These are phyloP conservation scores for Beauveria medogensis DNA, from an alignment of 2,329 filamentous ascomycete genomes.

Conservation along the genomic window DNA sequence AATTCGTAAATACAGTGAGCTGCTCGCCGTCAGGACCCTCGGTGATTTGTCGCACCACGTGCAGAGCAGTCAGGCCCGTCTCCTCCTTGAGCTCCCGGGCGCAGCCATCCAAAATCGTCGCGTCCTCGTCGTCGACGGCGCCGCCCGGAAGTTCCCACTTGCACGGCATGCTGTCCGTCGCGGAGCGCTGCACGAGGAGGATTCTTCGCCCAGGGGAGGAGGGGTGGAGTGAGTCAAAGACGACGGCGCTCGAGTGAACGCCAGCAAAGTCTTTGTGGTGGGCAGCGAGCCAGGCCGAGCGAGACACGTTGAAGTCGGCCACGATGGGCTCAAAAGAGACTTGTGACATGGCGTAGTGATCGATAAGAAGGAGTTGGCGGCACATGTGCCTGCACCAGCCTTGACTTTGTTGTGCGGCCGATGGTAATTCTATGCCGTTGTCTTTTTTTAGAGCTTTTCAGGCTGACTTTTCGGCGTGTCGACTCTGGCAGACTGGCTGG, in stretches of 20 bases:
- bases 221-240: conserved; percentile 22
- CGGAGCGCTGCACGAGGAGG: conserved; percentile 39
- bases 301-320: conserved; percentile 18
- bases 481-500: too few species aligned
- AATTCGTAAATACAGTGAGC: conserved; percentile 26
- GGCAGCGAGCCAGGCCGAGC: conserved; percentile 18
- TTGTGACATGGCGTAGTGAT: conserved; percentile 9
- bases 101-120: conserved; percentile 33
- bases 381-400: too few species aligned
- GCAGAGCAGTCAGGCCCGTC: conserved; percentile 28
- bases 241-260: conserved; percentile 25
- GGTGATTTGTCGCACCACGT: conserved; percentile 22
- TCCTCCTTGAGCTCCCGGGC: conserved; percentile 43
- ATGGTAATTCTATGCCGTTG: too few species aligned
- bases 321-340: conserved; percentile 19
- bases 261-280: conserved; percentile 22
- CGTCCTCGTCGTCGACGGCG: conserved; percentile 37
- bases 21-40: conserved; percentile 18
- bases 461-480: too few species aligned
- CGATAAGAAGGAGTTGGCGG: not conserved
- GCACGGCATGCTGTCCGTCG: conserved; percentile 35
- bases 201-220: conserved; percentile 21
- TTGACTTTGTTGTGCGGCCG: too few species aligned
- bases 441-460: too few species aligned
- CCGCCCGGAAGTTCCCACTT: conserved; percentile 44